A percentile compares a stretch with the other conserved stretches of the same genome.
These are phyloP conservation scores for Phytopythium montanum DNA, from an alignment of 352 stramenopile genomes.

Conservation along the genomic window DNA sequence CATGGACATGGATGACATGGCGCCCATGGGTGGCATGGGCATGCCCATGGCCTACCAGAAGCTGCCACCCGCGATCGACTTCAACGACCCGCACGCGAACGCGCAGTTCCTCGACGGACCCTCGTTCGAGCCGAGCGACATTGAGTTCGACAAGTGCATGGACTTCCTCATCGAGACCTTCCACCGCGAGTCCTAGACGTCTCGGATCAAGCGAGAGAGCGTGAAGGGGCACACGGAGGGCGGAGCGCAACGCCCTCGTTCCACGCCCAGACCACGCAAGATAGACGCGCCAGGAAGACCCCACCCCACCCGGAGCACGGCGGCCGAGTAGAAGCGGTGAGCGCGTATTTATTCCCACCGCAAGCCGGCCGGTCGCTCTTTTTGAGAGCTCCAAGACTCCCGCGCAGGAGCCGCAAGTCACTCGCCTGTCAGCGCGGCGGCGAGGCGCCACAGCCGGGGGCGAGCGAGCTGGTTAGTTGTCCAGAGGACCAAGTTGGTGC, in stretches of 20 bases:
- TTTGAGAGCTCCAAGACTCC: background rate
- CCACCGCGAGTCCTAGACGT: conserved; percentile 36
- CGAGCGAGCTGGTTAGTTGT: background rate
- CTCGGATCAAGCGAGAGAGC: background rate
- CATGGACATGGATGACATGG: conserved; percentile 19
- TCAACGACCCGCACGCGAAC: conserved; percentile 36
- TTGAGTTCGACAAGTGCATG: conserved; percentile 80
- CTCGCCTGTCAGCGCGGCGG: background rate
- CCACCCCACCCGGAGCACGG: background rate
- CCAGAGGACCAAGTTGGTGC: conserved; percentile 6
- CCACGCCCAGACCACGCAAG: background rate
- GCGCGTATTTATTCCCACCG: conserved; percentile 12
- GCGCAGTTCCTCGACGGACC: conserved; percentile 45
- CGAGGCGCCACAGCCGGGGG: background rate
- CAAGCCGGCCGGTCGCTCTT: background rate
- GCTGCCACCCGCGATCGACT: conserved; percentile 42
- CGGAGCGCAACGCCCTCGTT: too few species aligned
- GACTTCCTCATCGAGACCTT: conserved; percentile 78
- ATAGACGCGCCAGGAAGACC: conserved; percentile 4
- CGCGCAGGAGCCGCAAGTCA: background rate
- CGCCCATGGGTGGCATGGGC: too few species aligned
- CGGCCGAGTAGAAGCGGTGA: conserved; percentile 2
- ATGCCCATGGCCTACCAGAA: conserved; percentile 47
- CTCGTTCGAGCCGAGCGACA: conserved; percentile 45
- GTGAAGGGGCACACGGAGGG: background rate